phyloP scores from a whole-genome alignment of 306 rosid genomes.

The barrel medic (Medicago truncatula) region MtrunA17r5.0-ANR NC_053045.1:4186001-4186500 shows the following conservation, averaged over 20 bases:
- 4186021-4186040: slow-evolving; percentile 73
- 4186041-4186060: slow-evolving; percentile 60
- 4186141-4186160: slow-evolving; percentile 75
- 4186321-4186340: slow-evolving; percentile 65
- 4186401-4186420: slow-evolving; percentile 77
- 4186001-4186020: too few species aligned
- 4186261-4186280: slow-evolving; percentile 83
- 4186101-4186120: slow-evolving; percentile 94
- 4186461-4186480: too few species aligned
- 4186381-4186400: slow-evolving; percentile 83
- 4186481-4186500: too few species aligned
- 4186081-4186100: slow-evolving; percentile 83
- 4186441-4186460: slow-evolving; percentile 69
- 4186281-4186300: slow-evolving; percentile 75
- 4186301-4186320: slow-evolving; percentile 88
- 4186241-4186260: slow-evolving; percentile 85
- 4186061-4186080: slow-evolving; percentile 86
- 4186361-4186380: slow-evolving; percentile 67
- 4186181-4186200: slow-evolving; percentile 62
- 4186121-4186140: slow-evolving; percentile 72
- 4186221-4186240: slow-evolving; percentile 87
- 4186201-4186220: slow-evolving; percentile 70
- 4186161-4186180: slow-evolving; percentile 87
- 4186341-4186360: slow-evolving; percentile 76
- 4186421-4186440: slow-evolving; percentile 54